A percentile compares a stretch with the other conserved stretches of the same genome.
These are phyloP conservation scores for Monosporozyma servazzii DNA, from an alignment of 805 yeast species.

Conservation along the genomic window DNA sequence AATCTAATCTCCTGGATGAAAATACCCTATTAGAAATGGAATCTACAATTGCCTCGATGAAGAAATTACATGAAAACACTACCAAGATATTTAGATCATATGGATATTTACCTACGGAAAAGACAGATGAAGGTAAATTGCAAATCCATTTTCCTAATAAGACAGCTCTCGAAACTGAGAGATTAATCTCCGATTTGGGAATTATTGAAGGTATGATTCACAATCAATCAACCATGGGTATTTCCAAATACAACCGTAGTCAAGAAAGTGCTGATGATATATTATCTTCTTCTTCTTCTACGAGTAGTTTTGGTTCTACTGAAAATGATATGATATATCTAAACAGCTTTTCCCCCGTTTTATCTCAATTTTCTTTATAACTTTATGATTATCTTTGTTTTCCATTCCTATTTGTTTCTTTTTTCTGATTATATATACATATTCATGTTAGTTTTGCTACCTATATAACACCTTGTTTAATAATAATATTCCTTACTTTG, in stretches of 20 bases:
- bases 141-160: constrained; percentile 67
- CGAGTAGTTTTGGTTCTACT: background rate
- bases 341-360: constrained; percentile 13
- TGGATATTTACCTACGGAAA: constrained; percentile 57
- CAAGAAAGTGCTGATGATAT: background rate
- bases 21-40: constrained; percentile 3
- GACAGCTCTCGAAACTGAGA: constrained; percentile 48
- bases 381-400: background rate
- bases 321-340: background rate
- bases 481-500: too few relatives aligned
- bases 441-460: too few relatives aligned
- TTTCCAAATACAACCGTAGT: constrained; percentile 17
- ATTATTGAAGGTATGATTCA: constrained; percentile 49
- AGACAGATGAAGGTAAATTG: constrained; percentile 30
- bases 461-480: too few relatives aligned
- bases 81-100: constrained; percentile 39
- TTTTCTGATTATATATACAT: background rate
- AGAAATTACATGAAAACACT: constrained; percentile 15
- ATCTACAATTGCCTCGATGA: constrained; percentile 3
- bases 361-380: constrained; percentile 4
- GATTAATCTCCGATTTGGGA: constrained; percentile 48
- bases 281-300: background rate
- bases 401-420: too few relatives aligned
- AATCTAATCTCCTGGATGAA: background rate
- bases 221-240: background rate